Evolutionary conservation across 805 yeast genomes (phyloP).

Genomic region (Kuraishia hungarica): DNA sequence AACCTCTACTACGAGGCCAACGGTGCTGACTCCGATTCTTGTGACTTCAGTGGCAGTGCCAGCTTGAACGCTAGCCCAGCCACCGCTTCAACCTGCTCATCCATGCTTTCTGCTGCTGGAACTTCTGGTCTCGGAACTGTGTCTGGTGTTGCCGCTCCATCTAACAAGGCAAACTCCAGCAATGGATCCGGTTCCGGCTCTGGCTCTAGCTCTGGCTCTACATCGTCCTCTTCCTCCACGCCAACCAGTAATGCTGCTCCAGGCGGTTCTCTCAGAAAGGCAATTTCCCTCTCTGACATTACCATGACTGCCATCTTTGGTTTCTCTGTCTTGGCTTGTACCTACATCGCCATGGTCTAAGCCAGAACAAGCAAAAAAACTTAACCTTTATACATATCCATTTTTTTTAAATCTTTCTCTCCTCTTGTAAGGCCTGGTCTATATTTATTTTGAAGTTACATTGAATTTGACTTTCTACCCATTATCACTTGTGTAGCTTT

Average conservation of each 20-base stretch:
- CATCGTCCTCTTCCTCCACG: conserved; percentile 9
- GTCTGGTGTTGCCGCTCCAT: conserved; percentile 24
- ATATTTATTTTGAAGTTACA: neutral
- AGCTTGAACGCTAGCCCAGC: conserved; percentile 34
- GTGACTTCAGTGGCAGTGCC: conserved; percentile 67
- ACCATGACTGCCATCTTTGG: conserved; percentile 1
- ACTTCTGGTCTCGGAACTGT: conserved; percentile 57
- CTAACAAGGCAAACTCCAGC: conserved; percentile 14
- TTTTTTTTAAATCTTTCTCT: neutral
- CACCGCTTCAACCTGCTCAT: conserved; percentile 45
- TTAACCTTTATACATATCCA: neutral
- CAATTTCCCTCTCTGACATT: conserved; percentile 5
- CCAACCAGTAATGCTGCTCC: conserved; percentile 2
- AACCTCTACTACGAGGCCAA: conserved; percentile 53
- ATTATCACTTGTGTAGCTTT: neutral
- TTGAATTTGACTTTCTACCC: neutral
- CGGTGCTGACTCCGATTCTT: conserved; percentile 37
- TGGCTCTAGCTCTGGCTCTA: conserved; percentile 10
- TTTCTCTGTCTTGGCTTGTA: conserved; percentile 1
- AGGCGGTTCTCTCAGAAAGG: neutral
- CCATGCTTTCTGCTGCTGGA: conserved; percentile 60
- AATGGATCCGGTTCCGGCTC: conserved; percentile 20
- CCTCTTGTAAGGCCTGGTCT: neutral
- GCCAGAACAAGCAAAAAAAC: neutral
- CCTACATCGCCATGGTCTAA: conserved; percentile 15